Base-by-base conservation (phyloP, 208 protist genomes). In the Acanthamoeba triangularis region DNA sequence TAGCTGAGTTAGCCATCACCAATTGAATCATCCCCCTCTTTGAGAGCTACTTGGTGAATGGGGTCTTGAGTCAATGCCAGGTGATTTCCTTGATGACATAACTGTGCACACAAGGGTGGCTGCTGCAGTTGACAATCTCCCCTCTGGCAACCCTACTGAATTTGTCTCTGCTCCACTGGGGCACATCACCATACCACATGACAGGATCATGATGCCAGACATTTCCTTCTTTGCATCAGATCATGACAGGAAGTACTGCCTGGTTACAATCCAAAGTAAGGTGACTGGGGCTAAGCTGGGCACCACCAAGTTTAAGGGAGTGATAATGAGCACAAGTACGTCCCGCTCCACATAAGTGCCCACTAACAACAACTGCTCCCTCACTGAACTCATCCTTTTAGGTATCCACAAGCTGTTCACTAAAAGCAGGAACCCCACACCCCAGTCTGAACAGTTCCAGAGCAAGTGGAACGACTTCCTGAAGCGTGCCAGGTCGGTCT, bases 151-250 rank as follows among this genome's bases (percentile, higher is more conserved):
- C 76, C 76, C 76, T 3, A 85, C 76, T 41, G 76, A 85, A 16
- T 85, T 85, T 11, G 47, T 85, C 44, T 30, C 10, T 56, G 20
- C 11, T 28, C 44, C 10, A 30, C 35, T 85, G 76, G 76, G 10
- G 41, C 33, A 85, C 13, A 41, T 56, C 78, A 56, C 78, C 5
- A 52, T 52, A 56, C 78, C 78, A 87, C 49, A 41, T 28, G 44
- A 87, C n/a, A 41, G 78, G 41, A 56, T 87, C 78, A 28, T 87
- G 78, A 52, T 87, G 49, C 78, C 78, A n/a, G 78, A 87, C 49
- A 6, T 61, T 4, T 87, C 49, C 47, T 87, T 87, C 78, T 87
- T 87, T 28, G 78, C 67, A 4, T 25, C 67, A 13, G 25, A 76
- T 41, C n/a, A 16, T 20, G 13, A 33, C 30, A 16, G 33, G 23